Conservation (phyloP, 2,329 filamentous ascomycete genomes). For the Aspergillus sclerotialis region DNA sequence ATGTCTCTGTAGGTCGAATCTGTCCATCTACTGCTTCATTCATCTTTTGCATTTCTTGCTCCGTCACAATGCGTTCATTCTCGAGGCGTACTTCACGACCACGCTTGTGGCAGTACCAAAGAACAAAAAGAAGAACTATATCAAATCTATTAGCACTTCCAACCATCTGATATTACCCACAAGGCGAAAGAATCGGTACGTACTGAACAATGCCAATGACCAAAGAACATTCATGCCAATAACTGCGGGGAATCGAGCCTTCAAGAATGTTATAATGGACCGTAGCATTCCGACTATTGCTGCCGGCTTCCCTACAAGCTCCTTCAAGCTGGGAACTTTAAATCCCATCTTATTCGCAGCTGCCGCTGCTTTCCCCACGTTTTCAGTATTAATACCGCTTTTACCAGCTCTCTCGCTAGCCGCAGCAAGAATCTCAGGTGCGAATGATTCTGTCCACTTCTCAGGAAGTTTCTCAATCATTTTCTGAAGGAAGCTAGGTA, state of each 20-base stretch:
- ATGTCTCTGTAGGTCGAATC: constrained; percentile 28
- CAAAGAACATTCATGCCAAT: constrained; percentile 87
- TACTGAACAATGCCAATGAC: constrained; percentile 81
- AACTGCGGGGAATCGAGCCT: constrained; percentile 81
- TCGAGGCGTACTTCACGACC: constrained; percentile 78
- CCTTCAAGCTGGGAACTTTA: constrained; percentile 65
- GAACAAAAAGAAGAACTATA: constrained; percentile 79
- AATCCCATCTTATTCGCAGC: constrained; percentile 61
- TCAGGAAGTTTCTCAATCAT: constrained; percentile 77
- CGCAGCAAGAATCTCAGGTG: constrained; percentile 73
- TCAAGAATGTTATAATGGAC: constrained; percentile 84
- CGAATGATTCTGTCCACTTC: constrained; percentile 69
- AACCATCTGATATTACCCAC: not conserved
- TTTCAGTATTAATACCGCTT: constrained; percentile 55
- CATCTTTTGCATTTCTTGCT: constrained; percentile 36
- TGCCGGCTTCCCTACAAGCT: constrained; percentile 79
- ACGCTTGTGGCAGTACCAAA: constrained; percentile 98
- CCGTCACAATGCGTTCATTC: constrained; percentile 45
- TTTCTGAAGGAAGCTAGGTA: constrained; percentile 76
- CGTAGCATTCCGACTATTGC: constrained; percentile 75
- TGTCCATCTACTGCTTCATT: constrained; percentile 27
- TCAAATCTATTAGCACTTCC: not conserved
- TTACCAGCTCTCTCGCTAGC: constrained; percentile 59
- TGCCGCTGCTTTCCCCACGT: constrained; percentile 44
- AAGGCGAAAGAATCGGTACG: constrained; percentile 28